Base-by-base conservation (phyloP, 2,329 filamentous ascomycete species). In the Phialophora expanda region DNA sequence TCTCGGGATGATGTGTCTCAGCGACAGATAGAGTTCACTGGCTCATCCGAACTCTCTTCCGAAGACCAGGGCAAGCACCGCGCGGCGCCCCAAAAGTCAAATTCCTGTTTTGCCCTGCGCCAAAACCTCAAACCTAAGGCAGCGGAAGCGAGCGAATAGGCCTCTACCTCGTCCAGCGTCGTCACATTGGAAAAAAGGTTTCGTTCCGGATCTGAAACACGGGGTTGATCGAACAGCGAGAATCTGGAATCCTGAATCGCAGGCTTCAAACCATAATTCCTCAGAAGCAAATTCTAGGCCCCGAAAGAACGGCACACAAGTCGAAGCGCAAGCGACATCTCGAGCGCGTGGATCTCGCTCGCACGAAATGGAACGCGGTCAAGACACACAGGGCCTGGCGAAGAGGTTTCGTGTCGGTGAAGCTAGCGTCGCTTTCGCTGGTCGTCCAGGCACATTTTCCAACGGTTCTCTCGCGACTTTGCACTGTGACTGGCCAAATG, bases 141-240 rank as follows among this genome's bases (percentile, higher is more conserved):
- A 14, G 48, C 26, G 8, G 28, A 55, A 30, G 24, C 9, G 26
- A 28, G 28, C 53, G 28, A 28, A 24, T 8, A 5, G 20, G 48
- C 48, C 30, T 9, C 12, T 22, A 51, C n/a, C n/a, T n/a, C n/a
- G n/a, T n/a, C n/a, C 20, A 51, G 22, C 46, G 46, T 50, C 12
- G 46, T 50, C 6, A 5, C 46, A 50, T 26, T 26, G 26, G 26
- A 7, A 20, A 20, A 32, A 32, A 30, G 20, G 26, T 1, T 17
- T 55, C 53, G 53, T 32, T 28, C 53, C 53, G n/a, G 28, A 55
- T 55, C 53, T 55, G 53, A 55, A 55, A 55, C 53, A 55, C 28
- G 53, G 28, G 28, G 28, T 55, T 34, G 11, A 55, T 55, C 53
- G 24, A 55, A 28, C 22, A 55, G 9, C 51, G 28, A 17, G 17